Conservation (phyloP, 495 filamentous ascomycete species). For the Neohortaea acidophila region DNA sequence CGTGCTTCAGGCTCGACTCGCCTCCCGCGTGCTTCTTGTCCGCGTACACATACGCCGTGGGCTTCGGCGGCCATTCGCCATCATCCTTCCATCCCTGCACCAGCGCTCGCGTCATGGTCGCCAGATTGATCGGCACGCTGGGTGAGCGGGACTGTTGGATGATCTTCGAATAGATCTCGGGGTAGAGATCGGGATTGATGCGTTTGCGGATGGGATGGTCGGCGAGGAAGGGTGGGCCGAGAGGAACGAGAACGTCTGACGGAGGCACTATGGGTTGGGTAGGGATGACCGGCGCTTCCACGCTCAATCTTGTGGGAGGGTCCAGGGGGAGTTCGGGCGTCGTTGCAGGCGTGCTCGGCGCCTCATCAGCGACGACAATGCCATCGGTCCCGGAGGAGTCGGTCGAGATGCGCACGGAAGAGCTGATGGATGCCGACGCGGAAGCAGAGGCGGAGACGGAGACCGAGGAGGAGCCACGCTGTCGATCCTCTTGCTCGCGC, state of each 20-base stretch:
- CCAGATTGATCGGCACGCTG: slow-evolving; percentile 71
- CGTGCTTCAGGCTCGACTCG: slow-evolving; percentile 1
- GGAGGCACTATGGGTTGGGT: slow-evolving; percentile 34
- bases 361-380: neutral
- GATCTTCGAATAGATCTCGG: slow-evolving; percentile 76
- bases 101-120: slow-evolving; percentile 62
- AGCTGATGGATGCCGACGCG: neutral
- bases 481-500: neutral
- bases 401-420: slow-evolving; percentile 12
- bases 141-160: slow-evolving; percentile 63
- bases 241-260: slow-evolving; percentile 18
- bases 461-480: neutral
- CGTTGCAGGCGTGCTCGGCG: slow-evolving; percentile 2
- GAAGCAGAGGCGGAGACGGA: neutral
- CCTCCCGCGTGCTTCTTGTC: slow-evolving; percentile 7
- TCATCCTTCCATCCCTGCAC: slow-evolving; percentile 89
- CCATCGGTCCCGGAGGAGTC: neutral
- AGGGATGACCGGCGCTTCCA: slow-evolving; percentile 22
- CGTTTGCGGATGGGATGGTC: slow-evolving; percentile 55
- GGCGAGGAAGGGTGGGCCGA: slow-evolving; percentile 46
- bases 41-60: slow-evolving; percentile 20
- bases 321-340: slow-evolving; percentile 2
- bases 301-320: neutral
- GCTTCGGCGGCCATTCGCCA: slow-evolving; percentile 81
- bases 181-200: slow-evolving; percentile 56